Conservation (phyloP, 139 green algal species). For the Pedinophyceae sp. region DNA sequence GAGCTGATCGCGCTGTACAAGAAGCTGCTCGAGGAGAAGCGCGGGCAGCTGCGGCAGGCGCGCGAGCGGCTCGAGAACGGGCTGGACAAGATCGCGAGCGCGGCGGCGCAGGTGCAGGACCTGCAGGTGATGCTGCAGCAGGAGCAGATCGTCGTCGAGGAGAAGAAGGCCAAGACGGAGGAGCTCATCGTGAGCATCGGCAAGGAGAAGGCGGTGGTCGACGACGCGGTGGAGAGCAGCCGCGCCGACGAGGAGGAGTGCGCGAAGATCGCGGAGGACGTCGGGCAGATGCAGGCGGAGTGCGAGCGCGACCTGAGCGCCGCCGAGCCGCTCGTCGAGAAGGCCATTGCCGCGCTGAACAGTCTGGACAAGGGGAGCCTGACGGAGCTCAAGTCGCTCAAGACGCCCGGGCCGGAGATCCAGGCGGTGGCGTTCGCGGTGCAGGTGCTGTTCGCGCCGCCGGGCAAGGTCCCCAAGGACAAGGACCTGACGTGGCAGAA, state of each 20-base stretch:
- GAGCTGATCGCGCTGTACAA: conserved; percentile 79
- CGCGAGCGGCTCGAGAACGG: conserved; percentile 65
- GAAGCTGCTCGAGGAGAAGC: conserved; percentile 40
- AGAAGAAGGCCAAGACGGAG: conserved; percentile 74
- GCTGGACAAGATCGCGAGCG: conserved; percentile 69
- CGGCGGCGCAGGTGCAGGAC: conserved; percentile 58
- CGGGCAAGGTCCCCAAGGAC: conserved; percentile 64
- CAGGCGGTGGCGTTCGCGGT: conserved; percentile 48
- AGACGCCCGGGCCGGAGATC: conserved; percentile 61
- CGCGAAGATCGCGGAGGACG: conserved; percentile 28
- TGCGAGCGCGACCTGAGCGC: conserved; percentile 19
- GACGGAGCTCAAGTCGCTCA: conserved; percentile 81
- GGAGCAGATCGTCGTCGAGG: conserved; percentile 72
- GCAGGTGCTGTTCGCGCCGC: conserved; percentile 64
- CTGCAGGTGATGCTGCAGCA: conserved; percentile 60
- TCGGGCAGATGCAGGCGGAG: conserved; percentile 7
- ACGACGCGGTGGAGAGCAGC: conserved; percentile 65
- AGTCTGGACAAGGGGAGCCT: conserved; percentile 72
- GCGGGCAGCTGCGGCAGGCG: conserved; percentile 31
- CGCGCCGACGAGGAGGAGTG: conserved; percentile 66
- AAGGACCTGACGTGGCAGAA: conserved; percentile 56
- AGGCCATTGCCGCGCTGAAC: conserved; percentile 74
- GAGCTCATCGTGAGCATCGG: conserved; percentile 77
- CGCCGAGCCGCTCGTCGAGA: conserved; percentile 70
- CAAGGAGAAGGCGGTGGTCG: conserved; percentile 50